Conservation (phyloP, 2,329 filamentous ascomycete genomes). For the Sarocladiaceae sp. region DNA sequence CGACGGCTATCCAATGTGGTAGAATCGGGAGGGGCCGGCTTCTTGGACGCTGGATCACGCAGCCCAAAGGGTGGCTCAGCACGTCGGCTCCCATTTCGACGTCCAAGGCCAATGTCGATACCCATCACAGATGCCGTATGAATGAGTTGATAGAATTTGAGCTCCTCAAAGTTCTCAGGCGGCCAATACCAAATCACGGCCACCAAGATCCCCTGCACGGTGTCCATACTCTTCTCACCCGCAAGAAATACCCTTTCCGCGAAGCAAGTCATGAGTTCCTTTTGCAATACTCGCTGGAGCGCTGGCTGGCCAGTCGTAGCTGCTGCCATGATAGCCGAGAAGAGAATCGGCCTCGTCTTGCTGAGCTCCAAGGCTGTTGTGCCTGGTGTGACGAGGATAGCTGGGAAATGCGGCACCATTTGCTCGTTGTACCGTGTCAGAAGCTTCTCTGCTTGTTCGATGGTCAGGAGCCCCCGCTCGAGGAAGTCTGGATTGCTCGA, state of each 20-base stretch:
- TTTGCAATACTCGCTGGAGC: constrained; percentile 58
- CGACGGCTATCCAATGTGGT: constrained; percentile 51
- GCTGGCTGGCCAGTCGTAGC: constrained; percentile 53
- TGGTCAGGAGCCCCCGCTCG: constrained; percentile 54
- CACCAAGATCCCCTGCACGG: constrained; percentile 75
- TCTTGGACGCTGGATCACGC: not conserved
- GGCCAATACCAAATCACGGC: constrained; percentile 82
- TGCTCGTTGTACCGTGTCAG: constrained; percentile 55
- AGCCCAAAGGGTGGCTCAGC: not conserved
- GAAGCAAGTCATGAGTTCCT: constrained; percentile 67
- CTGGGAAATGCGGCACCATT: constrained; percentile 59
- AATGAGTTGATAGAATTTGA: constrained; percentile 85
- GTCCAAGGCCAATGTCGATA: constrained; percentile 73
- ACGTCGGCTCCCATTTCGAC: not conserved
- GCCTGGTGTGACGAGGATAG: constrained; percentile 53
- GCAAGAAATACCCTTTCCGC: constrained; percentile 70
- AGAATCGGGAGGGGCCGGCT: constrained; percentile 41
- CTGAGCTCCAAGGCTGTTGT: constrained; percentile 53
- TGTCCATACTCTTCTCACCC: constrained; percentile 77
- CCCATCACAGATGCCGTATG: constrained; percentile 79
- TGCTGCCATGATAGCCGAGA: constrained; percentile 66
- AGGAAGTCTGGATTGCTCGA: constrained; percentile 39
- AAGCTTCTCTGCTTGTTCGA: constrained; percentile 49
- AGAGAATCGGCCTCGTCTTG: constrained; percentile 58
- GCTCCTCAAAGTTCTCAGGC: constrained; percentile 76